Base-by-base conservation (phyloP, 2,329 filamentous ascomycete species). In the Penicillium frequentans region DNA sequence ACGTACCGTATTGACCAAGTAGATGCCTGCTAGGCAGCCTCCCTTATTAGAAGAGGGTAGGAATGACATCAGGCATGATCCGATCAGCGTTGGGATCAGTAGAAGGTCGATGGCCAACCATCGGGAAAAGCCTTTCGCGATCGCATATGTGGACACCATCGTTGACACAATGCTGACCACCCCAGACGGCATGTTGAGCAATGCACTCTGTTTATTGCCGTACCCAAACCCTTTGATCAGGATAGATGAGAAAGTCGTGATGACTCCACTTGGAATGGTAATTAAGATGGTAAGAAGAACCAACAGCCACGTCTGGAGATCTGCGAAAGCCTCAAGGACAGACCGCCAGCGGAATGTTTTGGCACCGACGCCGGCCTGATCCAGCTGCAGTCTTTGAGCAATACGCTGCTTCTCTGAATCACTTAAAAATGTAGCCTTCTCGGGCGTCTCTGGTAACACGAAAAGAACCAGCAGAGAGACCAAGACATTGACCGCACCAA, bases 181-280 rank as follows among this genome's bases (percentile, higher is more conserved):
- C 9, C 79, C 79, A 5, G 71, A 72, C 0, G 79, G 79, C 27
- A 78, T 77, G 23, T 75, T 77, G n/a, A 81, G 66, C 26, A 81
- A 65, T 1, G 78, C 74, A 13, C 77, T 74, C 50, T 78, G 56
- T 37, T 74, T 73, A 16, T 72, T 68, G 1, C 71, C 73, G 58
- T 79, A 81, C 7, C 78, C 79, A 45, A 79, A 77, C 14, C 72
- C 72, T 43, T 59, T 62, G 39, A 72, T 72, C 14, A 81, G 71
- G 10, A 78, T 79, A 2, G 73, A 70, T 11, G 74, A 76, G 60
- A 78, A 81, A 29, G 75, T 78, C 19, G 73, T 76, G 14, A 81
- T 70, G 4, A 77, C 77, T 13, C 78, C 78, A 52, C 77, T 80
- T 1, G 76, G 76, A 16, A 79, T 73, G 24, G 66, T 63, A 46